Base-by-base conservation (phyloP, 257 asterid species). In the Henckelia pumila region DNA sequence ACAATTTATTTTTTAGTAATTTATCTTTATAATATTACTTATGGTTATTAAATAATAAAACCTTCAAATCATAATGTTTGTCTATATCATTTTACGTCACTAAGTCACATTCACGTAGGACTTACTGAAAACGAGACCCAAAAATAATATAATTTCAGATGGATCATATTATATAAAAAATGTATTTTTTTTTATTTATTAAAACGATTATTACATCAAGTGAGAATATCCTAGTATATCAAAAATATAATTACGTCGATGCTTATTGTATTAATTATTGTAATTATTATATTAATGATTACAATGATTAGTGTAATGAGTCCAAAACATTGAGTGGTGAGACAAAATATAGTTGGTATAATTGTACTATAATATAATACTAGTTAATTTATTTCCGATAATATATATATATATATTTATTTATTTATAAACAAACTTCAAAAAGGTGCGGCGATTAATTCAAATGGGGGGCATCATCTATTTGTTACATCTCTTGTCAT, bases 261-360 rank as follows among this genome's bases (percentile, higher is more conserved):
- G 25, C 33, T 63, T 17, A 61, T 47, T 40, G 14, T 40, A 40
- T 2, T 11, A 61, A 67, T 56, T 58, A 71, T 65, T 56, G 63
- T n/a, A 44, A 70, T 70, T 59, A 75, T 70, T 35, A 60, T 35
- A 65, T 20, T 66, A 76, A 76, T 76, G 73, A 70, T 75, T 64
- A 64, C 37, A 64, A 75, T 70, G 72, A 76, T 71, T 66, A 76
- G 61, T 70, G 47, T 76, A 71, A 71, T 66, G 55, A 47, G 49
- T 76, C 62, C 14, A 76, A 61, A 63, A 56, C 61, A 71, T 55
- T 32, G 65, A 71, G 76, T 71, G 59, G 73, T 9, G 64, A 66
- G 76, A 66, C 70, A 70, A 70, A 40, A 30, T 62, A 56, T 71
- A 71, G 68, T 76, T 71, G 77, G 80, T 71, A 61, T 62, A 58